A percentile compares a stretch with the other conserved stretches of the same genome.
These are phyloP conservation scores for Cryptococcus deneoformans DNA, from an alignment of 1,284 basidiomycete species.

Conservation along the genomic window DNA sequence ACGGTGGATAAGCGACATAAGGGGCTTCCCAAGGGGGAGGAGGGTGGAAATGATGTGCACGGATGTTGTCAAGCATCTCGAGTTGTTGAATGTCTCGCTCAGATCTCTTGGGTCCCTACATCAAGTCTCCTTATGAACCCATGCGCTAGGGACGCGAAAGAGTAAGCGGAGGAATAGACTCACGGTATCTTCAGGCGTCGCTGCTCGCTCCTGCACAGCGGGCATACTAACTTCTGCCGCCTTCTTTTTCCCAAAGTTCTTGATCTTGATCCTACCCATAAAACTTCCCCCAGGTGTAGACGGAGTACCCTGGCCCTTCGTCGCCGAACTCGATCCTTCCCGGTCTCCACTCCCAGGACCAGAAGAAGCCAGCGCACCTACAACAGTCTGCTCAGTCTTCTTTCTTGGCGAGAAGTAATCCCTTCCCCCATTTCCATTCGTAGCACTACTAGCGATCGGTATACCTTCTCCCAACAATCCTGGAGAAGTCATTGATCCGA, in stretches of 20 bases:
- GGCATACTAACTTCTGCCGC: conserved; percentile 47
- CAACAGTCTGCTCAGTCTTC: conserved; percentile 13
- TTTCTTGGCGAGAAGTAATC: conserved; percentile 45
- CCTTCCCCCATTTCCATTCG: conserved; percentile 9
- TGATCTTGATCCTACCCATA: conserved; percentile 65
- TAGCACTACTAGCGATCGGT: neutral
- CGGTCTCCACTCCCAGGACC: conserved; percentile 10
- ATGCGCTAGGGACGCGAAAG: no score
- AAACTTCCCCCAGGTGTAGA: conserved; percentile 59
- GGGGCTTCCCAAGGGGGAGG: conserved; percentile 73
- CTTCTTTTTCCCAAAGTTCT: conserved; percentile 65
- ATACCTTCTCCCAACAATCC: no score
- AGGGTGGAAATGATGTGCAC: conserved; percentile 66
- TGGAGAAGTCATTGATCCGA: no score
- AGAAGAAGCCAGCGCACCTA: conserved; percentile 4
- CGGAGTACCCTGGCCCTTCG: conserved; percentile 5
- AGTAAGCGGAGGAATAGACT: conserved; percentile 2
- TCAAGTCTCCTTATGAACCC: neutral
- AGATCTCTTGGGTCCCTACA: conserved; percentile 31
- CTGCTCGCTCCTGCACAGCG: conserved; percentile 32
- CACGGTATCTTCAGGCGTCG: conserved; percentile 31
- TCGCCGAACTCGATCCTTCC: conserved; percentile 1
- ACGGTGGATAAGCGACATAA: conserved; percentile 59
- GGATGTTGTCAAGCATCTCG: conserved; percentile 59
- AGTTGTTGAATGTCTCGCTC: conserved; percentile 48